Conservation (phyloP, 1,284 basidiomycete species). For the Leucoagaricus sp. region DNA sequence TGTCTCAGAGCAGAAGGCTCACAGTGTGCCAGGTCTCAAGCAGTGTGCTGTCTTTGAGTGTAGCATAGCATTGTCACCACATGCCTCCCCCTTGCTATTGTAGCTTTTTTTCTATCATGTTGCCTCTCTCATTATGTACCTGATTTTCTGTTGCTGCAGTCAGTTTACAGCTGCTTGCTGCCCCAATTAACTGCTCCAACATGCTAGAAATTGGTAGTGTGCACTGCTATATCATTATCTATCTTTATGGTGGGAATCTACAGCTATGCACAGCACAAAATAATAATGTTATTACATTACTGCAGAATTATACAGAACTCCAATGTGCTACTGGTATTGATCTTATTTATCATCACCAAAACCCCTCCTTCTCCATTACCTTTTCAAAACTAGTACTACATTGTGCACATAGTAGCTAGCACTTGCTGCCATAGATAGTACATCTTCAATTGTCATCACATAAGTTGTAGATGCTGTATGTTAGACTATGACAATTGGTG, state of each 20-base stretch:
- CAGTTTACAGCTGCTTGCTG: no score
- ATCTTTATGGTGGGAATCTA: background rate
- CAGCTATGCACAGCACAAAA: background rate
- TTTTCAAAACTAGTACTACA: background rate
- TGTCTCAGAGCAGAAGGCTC: no score
- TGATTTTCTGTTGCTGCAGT: constrained; percentile 16
- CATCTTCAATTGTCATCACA: constrained; percentile 69
- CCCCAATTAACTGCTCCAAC: background rate
- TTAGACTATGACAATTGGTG: constrained; percentile 71
- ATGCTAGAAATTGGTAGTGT: background rate
- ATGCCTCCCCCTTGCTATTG: no score
- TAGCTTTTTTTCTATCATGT: no score
- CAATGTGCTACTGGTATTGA: background rate
- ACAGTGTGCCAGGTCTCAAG: no score
- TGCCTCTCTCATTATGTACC: background rate
- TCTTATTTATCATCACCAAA: no score
- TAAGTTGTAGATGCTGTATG: constrained; percentile 77
- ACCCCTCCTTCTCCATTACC: no score
- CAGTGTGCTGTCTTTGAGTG: no score
- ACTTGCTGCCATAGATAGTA: constrained; percentile 21
- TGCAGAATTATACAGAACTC: background rate
- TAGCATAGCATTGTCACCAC: no score
- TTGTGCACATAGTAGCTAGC: background rate
- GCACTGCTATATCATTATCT: background rate
- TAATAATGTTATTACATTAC: background rate